Base-by-base conservation (phyloP, 495 filamentous ascomycete genomes). In the Penicillium roqueforti region DNA sequence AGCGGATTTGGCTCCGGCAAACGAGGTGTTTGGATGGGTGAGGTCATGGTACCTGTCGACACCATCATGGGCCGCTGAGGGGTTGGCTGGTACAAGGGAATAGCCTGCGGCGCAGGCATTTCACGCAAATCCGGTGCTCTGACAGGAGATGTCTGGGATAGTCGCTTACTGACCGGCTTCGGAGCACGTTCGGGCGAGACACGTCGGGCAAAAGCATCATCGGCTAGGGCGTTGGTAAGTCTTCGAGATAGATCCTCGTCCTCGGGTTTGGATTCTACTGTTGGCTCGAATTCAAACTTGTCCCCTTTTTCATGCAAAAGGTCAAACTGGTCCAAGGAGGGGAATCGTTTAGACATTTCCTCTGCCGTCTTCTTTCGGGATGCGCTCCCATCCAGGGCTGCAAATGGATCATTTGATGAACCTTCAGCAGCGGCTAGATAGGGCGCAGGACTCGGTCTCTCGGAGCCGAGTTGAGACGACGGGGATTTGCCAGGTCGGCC, bases 31-130 rank as follows among this genome's bases (percentile, higher is more conserved):
- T 81, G 77, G 7, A 88, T 76, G 18, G 83, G 87, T 22, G 85
- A 87, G 23, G 92, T 96, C 88, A 95, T 95, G 2, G 90, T 95
- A 29, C 92, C 93, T 11, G 86, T 93, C 3, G 93, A 97, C n/a
- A 96, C 84, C 86, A 93, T 95, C 6, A 62, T 53, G 5, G 86
- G 84, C 48, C 76, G 79, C 57, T 76, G 78, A 31, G 85, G 80
- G 20, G 76, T 75, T 3, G 84, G 77, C 57, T 86, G 80, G 55
- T 85, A 80, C 25, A 80, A 67, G 31, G 78, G 76, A n/a, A 71
- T 48, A 37, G 71, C 47, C 54, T 58, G 48, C 23, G 54, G 58
- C 40, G 62, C 29, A 37, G 60, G 29, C 23, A 63, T 58, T 49
- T 70, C 67, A 25, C 59, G 60, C 29, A 53, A 47, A 20, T 58